Conservation (phyloP, 441 rosid species). For the Isatis lusitanica region DNA sequence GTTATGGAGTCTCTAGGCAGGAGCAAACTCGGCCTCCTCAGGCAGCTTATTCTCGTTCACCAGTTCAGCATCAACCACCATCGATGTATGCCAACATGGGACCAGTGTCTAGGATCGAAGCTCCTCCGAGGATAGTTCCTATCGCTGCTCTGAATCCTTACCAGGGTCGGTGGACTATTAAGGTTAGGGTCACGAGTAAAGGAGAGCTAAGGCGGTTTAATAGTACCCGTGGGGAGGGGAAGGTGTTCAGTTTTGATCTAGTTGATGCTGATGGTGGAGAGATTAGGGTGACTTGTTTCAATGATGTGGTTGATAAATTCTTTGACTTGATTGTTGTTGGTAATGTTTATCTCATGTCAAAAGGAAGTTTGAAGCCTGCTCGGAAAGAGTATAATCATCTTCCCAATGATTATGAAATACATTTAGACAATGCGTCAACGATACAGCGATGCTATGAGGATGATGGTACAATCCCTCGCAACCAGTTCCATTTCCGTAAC, state of each 20-base stretch:
- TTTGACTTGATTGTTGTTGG: conserved; percentile 74
- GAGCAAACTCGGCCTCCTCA: conserved; percentile 43
- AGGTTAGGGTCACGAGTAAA: conserved; percentile 85
- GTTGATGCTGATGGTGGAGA: conserved; percentile 91
- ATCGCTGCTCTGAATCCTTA: conserved; percentile 82
- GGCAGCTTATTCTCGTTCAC: conserved; percentile 35
- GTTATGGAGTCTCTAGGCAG: conserved; percentile 42
- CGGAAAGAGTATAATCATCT: conserved; percentile 83
- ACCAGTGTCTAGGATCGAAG: conserved; percentile 65
- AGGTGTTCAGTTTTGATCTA: conserved; percentile 84
- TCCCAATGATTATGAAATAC: conserved; percentile 68
- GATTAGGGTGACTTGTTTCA: conserved; percentile 88
- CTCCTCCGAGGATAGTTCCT: conserved; percentile 64
- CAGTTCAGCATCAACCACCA: conserved; percentile 53
- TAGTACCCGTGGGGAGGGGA: conserved; percentile 80
- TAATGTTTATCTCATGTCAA: conserved; percentile 54
- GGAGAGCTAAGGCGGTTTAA: conserved; percentile 68
- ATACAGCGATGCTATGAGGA: conserved; percentile 70
- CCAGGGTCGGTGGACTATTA: conserved; percentile 82
- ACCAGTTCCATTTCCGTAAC: conserved; percentile 66
- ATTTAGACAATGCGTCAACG: conserved; percentile 54
- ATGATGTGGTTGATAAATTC: conserved; percentile 79
- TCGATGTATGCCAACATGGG: conserved; percentile 64
- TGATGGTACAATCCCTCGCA: conserved; percentile 63
- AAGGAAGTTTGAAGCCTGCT: conserved; percentile 67